Conservation (phyloP, 495 filamentous ascomycete species). For the Xylaria longipes region DNA sequence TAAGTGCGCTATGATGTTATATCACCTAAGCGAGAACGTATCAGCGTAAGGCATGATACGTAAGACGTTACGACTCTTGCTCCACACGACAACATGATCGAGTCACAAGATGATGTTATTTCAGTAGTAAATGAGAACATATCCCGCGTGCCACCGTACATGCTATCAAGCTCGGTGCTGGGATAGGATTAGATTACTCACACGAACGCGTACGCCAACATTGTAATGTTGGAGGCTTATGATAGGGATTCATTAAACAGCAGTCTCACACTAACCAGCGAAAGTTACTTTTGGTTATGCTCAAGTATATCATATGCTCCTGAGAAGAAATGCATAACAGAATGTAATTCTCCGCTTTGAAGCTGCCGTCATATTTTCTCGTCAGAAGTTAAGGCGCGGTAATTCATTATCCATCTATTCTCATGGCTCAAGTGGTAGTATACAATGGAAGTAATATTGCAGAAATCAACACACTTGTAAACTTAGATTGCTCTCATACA, state of each 20-base stretch:
- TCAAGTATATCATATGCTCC: neutral
- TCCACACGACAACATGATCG: neutral
- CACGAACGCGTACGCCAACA: neutral
- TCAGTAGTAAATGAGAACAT: neutral
- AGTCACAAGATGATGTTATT: neutral
- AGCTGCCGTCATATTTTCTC: neutral
- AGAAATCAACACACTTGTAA: neutral
- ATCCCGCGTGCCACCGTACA: too few relatives aligned
- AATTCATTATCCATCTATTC: neutral
- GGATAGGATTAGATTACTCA: neutral
- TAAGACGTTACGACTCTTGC: neutral
- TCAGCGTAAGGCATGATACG: conserved; percentile 4
- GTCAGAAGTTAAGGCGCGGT: neutral
- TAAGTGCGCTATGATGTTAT: conserved; percentile 3
- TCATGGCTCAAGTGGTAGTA: neutral
- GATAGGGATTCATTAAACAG: neutral
- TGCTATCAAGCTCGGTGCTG: neutral
- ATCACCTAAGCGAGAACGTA: neutral
- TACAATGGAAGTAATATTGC: neutral
- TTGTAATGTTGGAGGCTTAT: neutral
- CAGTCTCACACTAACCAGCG: neutral
- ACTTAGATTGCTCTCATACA: neutral
- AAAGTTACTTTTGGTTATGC: neutral
- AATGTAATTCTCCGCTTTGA: neutral
- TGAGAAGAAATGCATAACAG: neutral